Conservation (phyloP, 768 basidiomycete species). For the Kwoniella dejecticola region DNA sequence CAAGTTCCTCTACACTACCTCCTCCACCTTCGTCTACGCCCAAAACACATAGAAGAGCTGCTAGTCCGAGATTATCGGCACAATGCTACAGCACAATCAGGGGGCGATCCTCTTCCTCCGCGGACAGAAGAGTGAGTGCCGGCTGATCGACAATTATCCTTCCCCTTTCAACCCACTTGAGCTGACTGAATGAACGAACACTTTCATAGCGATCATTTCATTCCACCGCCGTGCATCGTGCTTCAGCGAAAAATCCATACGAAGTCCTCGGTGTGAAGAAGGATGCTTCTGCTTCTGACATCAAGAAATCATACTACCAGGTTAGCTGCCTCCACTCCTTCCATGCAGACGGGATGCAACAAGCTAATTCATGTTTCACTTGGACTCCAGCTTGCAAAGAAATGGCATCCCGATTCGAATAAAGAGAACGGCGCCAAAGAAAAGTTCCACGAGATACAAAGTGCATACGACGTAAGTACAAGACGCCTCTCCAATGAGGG, state of each 20-base stretch:
- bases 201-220: slow-evolving; percentile 86
- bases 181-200: too few relatives aligned
- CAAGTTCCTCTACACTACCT: slow-evolving; percentile 27
- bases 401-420: slow-evolving; percentile 97
- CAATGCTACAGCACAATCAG: slow-evolving; percentile 10
- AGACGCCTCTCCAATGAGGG: neutral
- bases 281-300: slow-evolving; percentile 80
- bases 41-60: slow-evolving; percentile 3
- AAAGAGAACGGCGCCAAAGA: slow-evolving; percentile 78
- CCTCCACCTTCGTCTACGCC: slow-evolving; percentile 13
- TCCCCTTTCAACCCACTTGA: neutral
- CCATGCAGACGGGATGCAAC: neutral
- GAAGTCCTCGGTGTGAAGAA: slow-evolving; percentile 81
- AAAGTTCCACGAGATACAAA: slow-evolving; percentile 94
- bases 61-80: slow-evolving; percentile 14
- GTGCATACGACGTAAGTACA: slow-evolving; percentile 85
- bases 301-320: slow-evolving; percentile 96
- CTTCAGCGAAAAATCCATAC: slow-evolving; percentile 80
- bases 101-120: neutral
- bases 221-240: slow-evolving; percentile 62
- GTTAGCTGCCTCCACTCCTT: slow-evolving; percentile 59
- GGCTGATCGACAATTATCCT: neutral
- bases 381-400: slow-evolving; percentile 77
- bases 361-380: neutral
- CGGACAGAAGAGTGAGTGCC: slow-evolving; percentile 1